These are phyloP conservation scores for Picea mariana DNA, from an alignment of 83 land plant species.

Conservation along the genomic window DNA sequence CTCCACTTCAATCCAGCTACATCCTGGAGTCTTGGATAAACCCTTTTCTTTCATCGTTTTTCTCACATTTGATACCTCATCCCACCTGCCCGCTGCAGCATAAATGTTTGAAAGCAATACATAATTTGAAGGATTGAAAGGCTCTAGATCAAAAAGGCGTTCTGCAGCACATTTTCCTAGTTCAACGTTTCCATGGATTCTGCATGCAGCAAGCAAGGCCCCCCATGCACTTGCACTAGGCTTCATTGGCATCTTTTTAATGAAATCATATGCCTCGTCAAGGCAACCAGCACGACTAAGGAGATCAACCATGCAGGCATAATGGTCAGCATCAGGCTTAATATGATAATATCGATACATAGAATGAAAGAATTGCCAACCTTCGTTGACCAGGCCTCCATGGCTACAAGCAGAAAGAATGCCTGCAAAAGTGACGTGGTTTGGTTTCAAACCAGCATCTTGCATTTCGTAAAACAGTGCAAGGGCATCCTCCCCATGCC, in stretches of 20 bases:
- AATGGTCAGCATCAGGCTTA: neutral
- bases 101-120: too few species aligned
- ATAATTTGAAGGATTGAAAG: too few species aligned
- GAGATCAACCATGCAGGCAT: slow-evolving; percentile 6
- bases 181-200: neutral
- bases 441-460: neutral
- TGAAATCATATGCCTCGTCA: neutral
- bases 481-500: neutral
- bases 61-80: too few species aligned
- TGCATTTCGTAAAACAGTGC: neutral
- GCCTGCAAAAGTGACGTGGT: neutral
- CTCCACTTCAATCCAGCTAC: too few species aligned
- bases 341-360: too few species aligned
- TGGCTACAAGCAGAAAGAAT: neutral
- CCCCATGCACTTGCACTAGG: neutral
- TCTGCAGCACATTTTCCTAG: neutral
- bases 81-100: too few species aligned
- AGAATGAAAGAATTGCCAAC: too few species aligned
- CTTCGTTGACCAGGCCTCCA: neutral
- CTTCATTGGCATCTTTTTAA: neutral
- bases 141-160: too few species aligned
- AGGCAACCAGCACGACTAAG: neutral
- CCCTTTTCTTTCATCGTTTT: too few species aligned
- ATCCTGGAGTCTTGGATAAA: too few species aligned
- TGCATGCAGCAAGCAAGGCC: neutral